Evolutionary conservation across 305 asterid species (phyloP).

Genomic region (Andrographis paniculata): DNA sequence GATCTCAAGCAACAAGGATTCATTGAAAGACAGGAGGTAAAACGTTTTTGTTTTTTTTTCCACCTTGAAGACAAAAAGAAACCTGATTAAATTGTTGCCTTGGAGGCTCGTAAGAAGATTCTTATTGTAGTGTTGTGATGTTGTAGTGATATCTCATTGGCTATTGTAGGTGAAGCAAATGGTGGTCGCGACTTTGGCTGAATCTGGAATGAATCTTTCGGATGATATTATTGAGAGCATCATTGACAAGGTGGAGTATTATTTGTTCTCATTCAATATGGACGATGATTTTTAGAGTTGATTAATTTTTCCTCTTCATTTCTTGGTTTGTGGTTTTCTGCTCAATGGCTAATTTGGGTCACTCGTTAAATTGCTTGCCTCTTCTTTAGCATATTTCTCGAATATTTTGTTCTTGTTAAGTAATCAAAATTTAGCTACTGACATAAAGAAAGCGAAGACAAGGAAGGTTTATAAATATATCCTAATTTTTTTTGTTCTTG

Average conservation of each 20-base stretch:
- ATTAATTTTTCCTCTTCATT: slow-evolving; percentile 1
- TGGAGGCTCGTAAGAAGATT: slow-evolving; percentile 6
- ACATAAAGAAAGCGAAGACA: not conserved
- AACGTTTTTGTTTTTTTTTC: slow-evolving; percentile 12
- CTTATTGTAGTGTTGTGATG: slow-evolving; percentile 1
- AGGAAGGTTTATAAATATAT: too few species aligned
- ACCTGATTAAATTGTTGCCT: slow-evolving; percentile 11
- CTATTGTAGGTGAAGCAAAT: slow-evolving; percentile 63
- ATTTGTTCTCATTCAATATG: slow-evolving; percentile 3
- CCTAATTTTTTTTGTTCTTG: slow-evolving; percentile 1
- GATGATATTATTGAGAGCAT: slow-evolving; percentile 69
- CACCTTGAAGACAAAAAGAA: slow-evolving; percentile 11
- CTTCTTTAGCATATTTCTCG: slow-evolving; percentile 2
- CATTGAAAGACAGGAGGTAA: slow-evolving; percentile 89
- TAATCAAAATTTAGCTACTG: too few species aligned
- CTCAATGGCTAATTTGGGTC: not conserved
- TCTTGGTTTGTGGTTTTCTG: slow-evolving; percentile 12
- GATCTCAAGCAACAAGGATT: slow-evolving; percentile 96
- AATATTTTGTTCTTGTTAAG: too few species aligned
- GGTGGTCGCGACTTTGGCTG: slow-evolving; percentile 89
- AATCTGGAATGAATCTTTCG: slow-evolving; percentile 75
- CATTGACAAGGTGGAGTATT: slow-evolving; percentile 48
- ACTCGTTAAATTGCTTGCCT: slow-evolving; percentile 3
- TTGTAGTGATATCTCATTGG: slow-evolving; percentile 15
- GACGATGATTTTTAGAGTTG: slow-evolving; percentile 11